Evolutionary conservation across 1,284 basidiomycete genomes (phyloP), one percentile per base, ranked within the genome.

Genomic region (Anthracocystis setariae): DNA sequence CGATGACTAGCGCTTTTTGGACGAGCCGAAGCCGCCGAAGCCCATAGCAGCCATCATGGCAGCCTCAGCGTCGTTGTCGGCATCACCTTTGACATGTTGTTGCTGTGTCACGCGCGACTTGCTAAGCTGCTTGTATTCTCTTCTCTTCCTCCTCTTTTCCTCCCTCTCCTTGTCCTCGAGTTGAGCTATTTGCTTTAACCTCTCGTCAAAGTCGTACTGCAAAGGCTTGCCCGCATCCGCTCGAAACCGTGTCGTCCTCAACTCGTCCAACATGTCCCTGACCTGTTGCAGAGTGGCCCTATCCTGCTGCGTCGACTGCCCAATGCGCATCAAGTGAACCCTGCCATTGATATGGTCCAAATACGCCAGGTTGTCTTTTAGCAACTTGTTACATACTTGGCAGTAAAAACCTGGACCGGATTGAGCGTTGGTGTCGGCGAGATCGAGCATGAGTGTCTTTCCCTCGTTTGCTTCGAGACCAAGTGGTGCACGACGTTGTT

Each of bases 341-440:
- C 94, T 88, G 46, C 92, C 90, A 84, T 98, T 99, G 58, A 99
- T 89, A 83, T 99, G 96, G 83, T 98, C 95, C 48, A 99, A 86
- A 82, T 98, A 98, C 1, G 89, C 91, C 24, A 90, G 87, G 62
- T 90, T 94, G 81, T 98, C 95, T 84, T 96, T 97, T 84, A 93
- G 92, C 20, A 92, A 96, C 73, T 92, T 86, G 7, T 72, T 67
- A 50, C 81, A 82, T 13, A 73, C 46, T 17, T 80, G 73, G 61
- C 81, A 82, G 88, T 77, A 81, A 47, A 79, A 82, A 10, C 81
- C 81, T 1, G 81, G 76, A 1, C 78, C 80, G 1, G 65, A 69
- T n/a, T 70, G 67, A n/a, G 73, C 73, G 39, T 66, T 72, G 3
- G 7, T 12, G 12, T 43, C 44, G 1, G 61, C 48, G 20, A 76